A percentile compares a stretch with the other conserved stretches of the same genome.
Conservation (phyloP, 495 filamentous ascomycete genomes). For the Mytilinidion resinicola region DNA sequence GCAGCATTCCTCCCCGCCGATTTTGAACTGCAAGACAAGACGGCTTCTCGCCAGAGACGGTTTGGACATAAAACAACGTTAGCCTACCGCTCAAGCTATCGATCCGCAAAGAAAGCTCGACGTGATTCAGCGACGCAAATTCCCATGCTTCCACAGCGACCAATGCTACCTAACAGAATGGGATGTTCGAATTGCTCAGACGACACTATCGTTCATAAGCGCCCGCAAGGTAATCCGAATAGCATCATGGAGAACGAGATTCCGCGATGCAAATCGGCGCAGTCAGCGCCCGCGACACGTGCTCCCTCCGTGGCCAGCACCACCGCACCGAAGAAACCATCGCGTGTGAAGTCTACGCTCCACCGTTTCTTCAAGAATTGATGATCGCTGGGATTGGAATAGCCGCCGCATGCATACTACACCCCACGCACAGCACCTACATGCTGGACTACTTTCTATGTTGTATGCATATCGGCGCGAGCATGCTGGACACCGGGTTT, state of each 20-base stretch:
- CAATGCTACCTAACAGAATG: background rate
- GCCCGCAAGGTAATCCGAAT: background rate
- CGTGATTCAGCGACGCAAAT: conserved; percentile 15
- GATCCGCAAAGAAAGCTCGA: conserved; percentile 16
- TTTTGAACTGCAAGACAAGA: conserved; percentile 31
- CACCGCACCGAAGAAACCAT: conserved; percentile 9
- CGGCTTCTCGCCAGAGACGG: conserved; percentile 11
- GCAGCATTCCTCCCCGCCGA: conserved; percentile 37
- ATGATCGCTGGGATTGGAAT: conserved; percentile 8
- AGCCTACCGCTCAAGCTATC: conserved; percentile 8
- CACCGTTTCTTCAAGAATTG: background rate
- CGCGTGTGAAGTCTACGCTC: background rate
- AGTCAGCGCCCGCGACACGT: background rate
- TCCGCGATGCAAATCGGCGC: background rate
- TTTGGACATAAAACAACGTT: conserved; percentile 25
- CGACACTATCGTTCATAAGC: conserved; percentile 1
- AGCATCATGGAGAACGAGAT: background rate
- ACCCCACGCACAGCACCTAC: too few relatives aligned
- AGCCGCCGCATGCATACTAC: background rate
- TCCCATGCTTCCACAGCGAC: conserved; percentile 16
- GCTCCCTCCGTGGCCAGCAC: background rate
- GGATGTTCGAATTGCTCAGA: conserved; percentile 5
- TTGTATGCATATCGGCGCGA: too few relatives aligned
- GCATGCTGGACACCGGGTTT: conserved; percentile 2
- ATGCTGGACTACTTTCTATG: too few relatives aligned